phyloP scores from a whole-genome alignment of 1,284 basidiomycete genomes.

The Apiotrichum veenhuisii region DNA sequence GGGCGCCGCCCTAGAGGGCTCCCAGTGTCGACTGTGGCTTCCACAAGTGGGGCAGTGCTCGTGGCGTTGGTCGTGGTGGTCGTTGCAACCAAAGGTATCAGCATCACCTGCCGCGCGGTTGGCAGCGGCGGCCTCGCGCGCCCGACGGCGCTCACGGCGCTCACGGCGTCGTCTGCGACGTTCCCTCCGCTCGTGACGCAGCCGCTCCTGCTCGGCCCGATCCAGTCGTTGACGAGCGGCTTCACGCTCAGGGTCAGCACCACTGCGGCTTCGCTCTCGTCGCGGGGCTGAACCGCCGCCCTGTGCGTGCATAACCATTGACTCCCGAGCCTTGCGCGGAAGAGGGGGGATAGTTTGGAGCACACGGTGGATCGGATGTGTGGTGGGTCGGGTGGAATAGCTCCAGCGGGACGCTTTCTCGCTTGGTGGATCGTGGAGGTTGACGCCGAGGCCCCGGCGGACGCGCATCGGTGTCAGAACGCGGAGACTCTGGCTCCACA shows the following conservation, averaged over 20 bases:
- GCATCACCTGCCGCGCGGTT: neutral
- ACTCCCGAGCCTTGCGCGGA: neutral
- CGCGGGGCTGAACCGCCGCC: neutral
- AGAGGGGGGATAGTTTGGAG: neutral
- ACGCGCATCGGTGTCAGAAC: neutral
- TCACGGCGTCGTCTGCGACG: neutral
- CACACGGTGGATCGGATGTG: neutral
- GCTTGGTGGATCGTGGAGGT: neutral
- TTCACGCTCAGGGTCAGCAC: neutral
- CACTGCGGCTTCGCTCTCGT: neutral
- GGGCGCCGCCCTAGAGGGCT: neutral
- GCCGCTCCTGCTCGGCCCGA: neutral
- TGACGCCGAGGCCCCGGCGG: neutral
- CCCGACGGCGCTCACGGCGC: neutral
- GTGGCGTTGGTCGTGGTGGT: neutral
- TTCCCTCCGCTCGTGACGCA: neutral
- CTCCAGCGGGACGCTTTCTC: neutral
- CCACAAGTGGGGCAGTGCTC: neutral
- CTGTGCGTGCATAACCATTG: too few relatives aligned
- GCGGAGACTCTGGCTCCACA: conserved; percentile 1
- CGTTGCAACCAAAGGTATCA: neutral
- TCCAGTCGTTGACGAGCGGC: neutral
- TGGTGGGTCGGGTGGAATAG: too few relatives aligned
- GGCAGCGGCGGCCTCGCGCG: neutral
- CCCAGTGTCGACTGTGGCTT: neutral